Evolutionary conservation across 202 grass and related monocot species (phyloP).

Genomic region (Bolboschoenoplectus hybrid): DNA sequence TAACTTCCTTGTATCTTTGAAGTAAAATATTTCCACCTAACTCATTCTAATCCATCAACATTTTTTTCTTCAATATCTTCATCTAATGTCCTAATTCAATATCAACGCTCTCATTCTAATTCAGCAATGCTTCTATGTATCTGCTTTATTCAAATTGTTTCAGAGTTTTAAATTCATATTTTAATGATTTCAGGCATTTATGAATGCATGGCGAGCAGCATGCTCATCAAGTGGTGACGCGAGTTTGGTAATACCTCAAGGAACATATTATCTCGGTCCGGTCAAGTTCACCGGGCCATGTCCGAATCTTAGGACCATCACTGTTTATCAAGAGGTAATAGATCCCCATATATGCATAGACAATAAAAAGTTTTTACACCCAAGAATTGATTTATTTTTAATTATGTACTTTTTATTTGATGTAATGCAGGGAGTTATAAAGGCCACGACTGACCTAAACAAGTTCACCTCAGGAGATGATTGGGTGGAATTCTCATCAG

Average conservation of each 20-base stretch:
- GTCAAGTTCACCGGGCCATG: slow-evolving; percentile 71
- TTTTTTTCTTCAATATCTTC: too few species aligned
- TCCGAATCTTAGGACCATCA: slow-evolving; percentile 44
- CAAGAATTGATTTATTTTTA: background rate
- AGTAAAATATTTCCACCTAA: background rate
- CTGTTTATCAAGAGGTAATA: slow-evolving; percentile 20
- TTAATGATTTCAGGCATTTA: slow-evolving; percentile 54
- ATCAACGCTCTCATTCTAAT: too few species aligned
- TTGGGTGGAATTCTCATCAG: slow-evolving; percentile 1
- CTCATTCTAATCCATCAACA: background rate
- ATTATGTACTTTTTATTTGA: background rate
- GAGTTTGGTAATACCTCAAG: slow-evolving; percentile 45
- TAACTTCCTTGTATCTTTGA: too few species aligned
- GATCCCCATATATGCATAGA: background rate
- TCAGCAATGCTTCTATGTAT: too few species aligned
- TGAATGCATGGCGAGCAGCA: slow-evolving; percentile 67
- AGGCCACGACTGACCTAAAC: background rate
- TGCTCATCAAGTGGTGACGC: slow-evolving; percentile 44
- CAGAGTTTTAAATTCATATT: background rate
- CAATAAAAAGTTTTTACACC: background rate
- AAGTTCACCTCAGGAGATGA: background rate
- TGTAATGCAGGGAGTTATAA: background rate
- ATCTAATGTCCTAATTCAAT: too few species aligned
- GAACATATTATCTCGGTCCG: slow-evolving; percentile 52
- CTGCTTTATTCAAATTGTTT: background rate